phyloP scores from a whole-genome alignment of 73 alveolate species.

The Paramecium pentaurelia region DNA sequence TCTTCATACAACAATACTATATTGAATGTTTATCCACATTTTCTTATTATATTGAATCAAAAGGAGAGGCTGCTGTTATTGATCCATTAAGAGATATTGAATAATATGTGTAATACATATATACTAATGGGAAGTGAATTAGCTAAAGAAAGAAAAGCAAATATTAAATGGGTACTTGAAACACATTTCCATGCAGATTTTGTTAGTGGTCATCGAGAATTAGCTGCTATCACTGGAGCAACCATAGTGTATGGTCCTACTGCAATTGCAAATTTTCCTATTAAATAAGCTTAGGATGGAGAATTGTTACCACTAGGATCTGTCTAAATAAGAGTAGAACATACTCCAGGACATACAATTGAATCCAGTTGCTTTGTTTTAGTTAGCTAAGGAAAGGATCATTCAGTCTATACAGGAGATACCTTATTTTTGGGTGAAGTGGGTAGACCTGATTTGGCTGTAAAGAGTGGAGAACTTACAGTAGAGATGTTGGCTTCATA shows the following conservation, averaged over 20 bases:
- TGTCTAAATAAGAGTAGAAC: slow-evolving; percentile 37
- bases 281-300: slow-evolving; percentile 30
- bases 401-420: slow-evolving; percentile 76
- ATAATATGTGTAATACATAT: background rate
- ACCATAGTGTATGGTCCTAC: slow-evolving; percentile 43
- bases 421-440: slow-evolving; percentile 73
- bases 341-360: slow-evolving; percentile 75
- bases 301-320: slow-evolving; percentile 30
- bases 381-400: slow-evolving; percentile 41
- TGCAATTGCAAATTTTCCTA: background rate
- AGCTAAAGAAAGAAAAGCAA: background rate
- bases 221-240: slow-evolving; percentile 55
- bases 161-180: slow-evolving; percentile 44
- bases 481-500: slow-evolving; percentile 17
- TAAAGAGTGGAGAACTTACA: slow-evolving; percentile 17
- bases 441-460: slow-evolving; percentile 82
- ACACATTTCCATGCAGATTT: slow-evolving; percentile 67
- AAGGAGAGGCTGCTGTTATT: slow-evolving; percentile 52
- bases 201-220: slow-evolving; percentile 55
- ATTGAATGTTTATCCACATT: slow-evolving; percentile 46
- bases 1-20: background rate
- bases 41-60: slow-evolving; percentile 59
- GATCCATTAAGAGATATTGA: slow-evolving; percentile 63
- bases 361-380: slow-evolving; percentile 72
- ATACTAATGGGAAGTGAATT: background rate